Evolutionary conservation across 306 rosid species (phyloP).

Genomic region (Echinosophora koreensis): DNA sequence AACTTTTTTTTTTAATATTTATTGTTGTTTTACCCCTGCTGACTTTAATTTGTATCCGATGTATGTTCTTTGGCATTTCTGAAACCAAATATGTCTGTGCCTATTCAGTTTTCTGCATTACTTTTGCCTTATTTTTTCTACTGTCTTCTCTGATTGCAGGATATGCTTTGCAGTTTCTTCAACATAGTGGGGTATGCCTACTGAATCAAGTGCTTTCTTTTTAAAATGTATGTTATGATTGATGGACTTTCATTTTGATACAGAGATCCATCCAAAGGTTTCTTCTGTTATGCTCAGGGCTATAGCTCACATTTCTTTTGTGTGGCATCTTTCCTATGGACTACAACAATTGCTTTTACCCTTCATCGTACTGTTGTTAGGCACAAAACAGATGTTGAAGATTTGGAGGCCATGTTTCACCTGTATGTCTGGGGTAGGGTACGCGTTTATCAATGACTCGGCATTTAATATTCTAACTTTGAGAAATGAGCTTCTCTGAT

Average conservation of each 20-base stretch:
- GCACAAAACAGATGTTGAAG: constrained; percentile 97
- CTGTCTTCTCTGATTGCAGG: constrained; percentile 64
- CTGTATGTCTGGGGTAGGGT: constrained; percentile 99
- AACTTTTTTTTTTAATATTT: neutral
- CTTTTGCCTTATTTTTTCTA: constrained; percentile 33
- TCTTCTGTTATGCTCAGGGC: constrained; percentile 90
- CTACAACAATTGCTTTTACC: constrained; percentile 96
- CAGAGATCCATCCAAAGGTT: constrained; percentile 94
- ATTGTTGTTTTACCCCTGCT: constrained; percentile 1
- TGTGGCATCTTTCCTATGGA: constrained; percentile 99
- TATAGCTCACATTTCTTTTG: constrained; percentile 94
- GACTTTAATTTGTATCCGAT: constrained; percentile 33
- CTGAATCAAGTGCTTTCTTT: constrained; percentile 35
- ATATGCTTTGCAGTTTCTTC: constrained; percentile 99
- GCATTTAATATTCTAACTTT: constrained; percentile 29
- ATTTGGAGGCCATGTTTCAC: constrained; percentile 95
- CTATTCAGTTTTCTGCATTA: constrained; percentile 22
- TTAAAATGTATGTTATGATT: constrained; percentile 37
- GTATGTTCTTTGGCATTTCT: constrained; percentile 26
- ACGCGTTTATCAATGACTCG: constrained; percentile 50
- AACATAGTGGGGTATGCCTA: constrained; percentile 83
- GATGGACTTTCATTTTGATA: constrained; percentile 46
- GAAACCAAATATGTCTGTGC: constrained; percentile 16
- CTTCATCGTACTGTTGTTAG: constrained; percentile 96
- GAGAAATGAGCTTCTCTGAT: constrained; percentile 33